phyloP scores from a whole-genome alignment of 2,329 filamentous ascomycete species.

The Colletotrichum zoysiae region DNA sequence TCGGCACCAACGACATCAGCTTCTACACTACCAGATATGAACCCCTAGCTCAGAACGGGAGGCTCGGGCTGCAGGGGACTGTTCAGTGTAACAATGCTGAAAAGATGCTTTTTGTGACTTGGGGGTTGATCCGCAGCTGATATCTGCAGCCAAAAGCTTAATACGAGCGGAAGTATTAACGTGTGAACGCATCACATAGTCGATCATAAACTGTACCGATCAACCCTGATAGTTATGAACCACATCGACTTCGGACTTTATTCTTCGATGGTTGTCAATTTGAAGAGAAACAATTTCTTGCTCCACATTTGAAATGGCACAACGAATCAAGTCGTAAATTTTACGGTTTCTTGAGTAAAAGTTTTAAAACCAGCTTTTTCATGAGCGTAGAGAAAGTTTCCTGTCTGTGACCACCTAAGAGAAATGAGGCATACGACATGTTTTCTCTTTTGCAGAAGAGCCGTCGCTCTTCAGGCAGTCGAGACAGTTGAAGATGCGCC shows the following conservation, averaged over 20 bases:
- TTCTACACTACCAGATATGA: constrained; percentile 35
- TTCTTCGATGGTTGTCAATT: too few relatives aligned
- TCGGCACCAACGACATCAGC: constrained; percentile 41
- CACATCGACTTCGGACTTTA: background rate
- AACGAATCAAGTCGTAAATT: background rate
- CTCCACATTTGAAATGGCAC: background rate
- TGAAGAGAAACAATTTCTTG: too few relatives aligned
- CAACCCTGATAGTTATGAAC: fast-evolving
- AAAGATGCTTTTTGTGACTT: constrained; percentile 27
- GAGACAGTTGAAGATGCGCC: constrained; percentile 39
- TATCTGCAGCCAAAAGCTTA: too few relatives aligned
- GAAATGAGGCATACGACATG: constrained; percentile 20
- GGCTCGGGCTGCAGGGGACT: constrained; percentile 31
- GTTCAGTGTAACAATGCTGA: constrained; percentile 37
- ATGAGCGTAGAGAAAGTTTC: background rate
- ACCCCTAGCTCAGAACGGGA: constrained; percentile 25
- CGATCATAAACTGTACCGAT: too few relatives aligned
- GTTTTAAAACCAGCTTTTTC: background rate
- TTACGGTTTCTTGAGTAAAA: background rate
- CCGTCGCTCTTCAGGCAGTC: constrained; percentile 39
- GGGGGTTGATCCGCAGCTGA: constrained; percentile 37
- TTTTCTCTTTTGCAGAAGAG: background rate
- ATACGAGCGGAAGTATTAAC: too few relatives aligned
- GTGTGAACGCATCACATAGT: background rate
- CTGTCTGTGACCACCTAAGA: background rate